Conservation (phyloP, 1,284 basidiomycete species). For the Uromyces viciae-fabae region DNA sequence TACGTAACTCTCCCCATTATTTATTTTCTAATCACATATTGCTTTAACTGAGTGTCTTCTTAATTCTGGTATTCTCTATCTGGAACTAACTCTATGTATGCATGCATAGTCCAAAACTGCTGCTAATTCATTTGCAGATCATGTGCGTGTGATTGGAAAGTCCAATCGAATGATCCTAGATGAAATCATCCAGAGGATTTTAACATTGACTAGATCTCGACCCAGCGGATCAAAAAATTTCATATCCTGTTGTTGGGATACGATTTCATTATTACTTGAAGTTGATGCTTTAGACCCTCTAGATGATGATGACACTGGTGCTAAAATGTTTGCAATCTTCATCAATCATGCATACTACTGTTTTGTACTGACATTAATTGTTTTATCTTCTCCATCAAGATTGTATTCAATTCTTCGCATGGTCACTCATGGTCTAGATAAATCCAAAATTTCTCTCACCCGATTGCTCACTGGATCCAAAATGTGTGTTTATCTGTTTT, state of each 20-base stretch:
- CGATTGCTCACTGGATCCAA: slow-evolving; percentile 28
- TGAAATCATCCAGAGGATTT: neutral
- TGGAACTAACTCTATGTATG: no score
- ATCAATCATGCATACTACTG: neutral
- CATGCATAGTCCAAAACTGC: slow-evolving; percentile 4
- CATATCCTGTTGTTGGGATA: slow-evolving; percentile 2
- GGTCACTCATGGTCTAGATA: slow-evolving; percentile 20
- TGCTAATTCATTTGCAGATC: neutral
- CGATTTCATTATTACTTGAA: slow-evolving; percentile 14
- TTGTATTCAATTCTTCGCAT: slow-evolving; percentile 4
- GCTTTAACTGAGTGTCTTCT: neutral
- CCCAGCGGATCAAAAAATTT: slow-evolving; percentile 21
- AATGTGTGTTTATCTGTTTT: slow-evolving; percentile 20
- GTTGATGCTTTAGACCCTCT: slow-evolving; percentile 18
- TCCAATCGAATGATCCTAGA: neutral
- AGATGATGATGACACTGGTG: neutral
- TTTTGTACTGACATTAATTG: neutral
- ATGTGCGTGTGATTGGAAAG: slow-evolving; percentile 3
- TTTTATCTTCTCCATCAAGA: neutral
- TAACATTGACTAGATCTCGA: neutral
- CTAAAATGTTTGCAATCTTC: neutral
- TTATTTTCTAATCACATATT: no score
- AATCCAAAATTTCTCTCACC: slow-evolving; percentile 23
- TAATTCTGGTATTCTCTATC: no score
- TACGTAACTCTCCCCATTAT: neutral